Conservation (phyloP, 176 grass and related monocot genomes). For the Rhynchospora tenuis region DNA sequence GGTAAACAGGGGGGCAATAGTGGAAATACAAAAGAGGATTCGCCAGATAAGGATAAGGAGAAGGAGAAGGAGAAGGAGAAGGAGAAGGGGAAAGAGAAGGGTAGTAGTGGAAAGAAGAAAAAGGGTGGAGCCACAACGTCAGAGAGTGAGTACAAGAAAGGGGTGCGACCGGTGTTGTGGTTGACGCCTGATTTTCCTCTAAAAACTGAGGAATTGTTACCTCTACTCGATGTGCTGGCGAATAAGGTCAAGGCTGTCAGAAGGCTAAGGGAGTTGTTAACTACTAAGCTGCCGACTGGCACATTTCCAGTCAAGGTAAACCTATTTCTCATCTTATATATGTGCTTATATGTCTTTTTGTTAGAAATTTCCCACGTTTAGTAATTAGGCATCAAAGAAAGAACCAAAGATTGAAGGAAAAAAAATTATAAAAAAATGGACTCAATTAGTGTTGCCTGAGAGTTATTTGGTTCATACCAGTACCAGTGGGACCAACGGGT, state of each 20-base stretch:
- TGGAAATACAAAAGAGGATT: constrained; percentile 37
- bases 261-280: constrained; percentile 92
- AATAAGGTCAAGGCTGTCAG: constrained; percentile 96
- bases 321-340: neutral
- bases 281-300: constrained; percentile 75
- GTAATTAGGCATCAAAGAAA: neutral
- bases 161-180: constrained; percentile 81
- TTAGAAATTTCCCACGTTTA: neutral
- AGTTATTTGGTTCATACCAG: neutral
- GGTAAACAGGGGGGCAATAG: constrained; percentile 31
- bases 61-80: constrained; percentile 95
- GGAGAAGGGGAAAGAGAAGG: constrained; percentile 89
- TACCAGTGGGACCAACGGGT: neutral
- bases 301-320: constrained; percentile 98
- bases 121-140: constrained; percentile 47
- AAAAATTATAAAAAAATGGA: neutral
- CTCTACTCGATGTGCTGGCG: constrained; percentile 90
- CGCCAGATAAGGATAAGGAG: constrained; percentile 22
- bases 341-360: neutral
- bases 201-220: constrained; percentile 87
- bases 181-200: constrained; percentile 88
- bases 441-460: neutral
- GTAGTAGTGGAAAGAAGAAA: constrained; percentile 72
- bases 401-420: neutral
- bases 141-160: constrained; percentile 98